These are phyloP conservation scores for Xylaria flabelliformis DNA, from an alignment of 495 filamentous ascomycete genomes.

Conservation along the genomic window DNA sequence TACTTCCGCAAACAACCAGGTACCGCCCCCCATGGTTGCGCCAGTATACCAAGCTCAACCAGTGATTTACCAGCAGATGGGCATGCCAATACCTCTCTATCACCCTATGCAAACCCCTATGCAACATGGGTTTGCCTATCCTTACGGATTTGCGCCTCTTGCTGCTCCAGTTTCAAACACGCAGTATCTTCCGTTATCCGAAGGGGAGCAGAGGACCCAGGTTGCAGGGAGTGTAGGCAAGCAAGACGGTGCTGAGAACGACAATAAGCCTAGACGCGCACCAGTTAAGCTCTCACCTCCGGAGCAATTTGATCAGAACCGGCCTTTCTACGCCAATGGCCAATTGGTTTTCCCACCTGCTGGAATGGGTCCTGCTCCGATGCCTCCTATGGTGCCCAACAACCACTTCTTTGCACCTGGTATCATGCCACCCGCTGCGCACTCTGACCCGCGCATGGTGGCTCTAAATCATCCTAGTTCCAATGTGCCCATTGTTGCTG, in stretches of 20 bases:
- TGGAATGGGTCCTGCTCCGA: slow-evolving; percentile 20
- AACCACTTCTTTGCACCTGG: slow-evolving; percentile 30
- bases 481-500: background rate
- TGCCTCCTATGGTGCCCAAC: slow-evolving; percentile 30
- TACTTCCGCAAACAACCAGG: slow-evolving; percentile 25
- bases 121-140: slow-evolving; percentile 32
- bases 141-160: slow-evolving; percentile 40
- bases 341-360: slow-evolving; percentile 55
- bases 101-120: slow-evolving; percentile 25
- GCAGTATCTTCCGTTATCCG: slow-evolving; percentile 14
- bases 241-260: slow-evolving; percentile 34
- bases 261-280: slow-evolving; percentile 42
- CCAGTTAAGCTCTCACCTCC: slow-evolving; percentile 52
- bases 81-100: slow-evolving; percentile 36
- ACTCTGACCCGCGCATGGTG: slow-evolving; percentile 21
- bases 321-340: slow-evolving; percentile 56
- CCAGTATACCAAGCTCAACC: slow-evolving; percentile 27
- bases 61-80: slow-evolving; percentile 32
- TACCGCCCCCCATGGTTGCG: slow-evolving; percentile 33
- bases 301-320: slow-evolving; percentile 51
- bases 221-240: slow-evolving; percentile 31
- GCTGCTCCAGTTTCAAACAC: slow-evolving; percentile 22
- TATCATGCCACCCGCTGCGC: slow-evolving; percentile 20
- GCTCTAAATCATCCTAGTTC: slow-evolving; percentile 5
- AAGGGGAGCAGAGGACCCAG: slow-evolving; percentile 35